These are phyloP conservation scores for Fragosphaeria purpurea DNA, from an alignment of 2,329 filamentous ascomycete genomes.

Conservation along the genomic window DNA sequence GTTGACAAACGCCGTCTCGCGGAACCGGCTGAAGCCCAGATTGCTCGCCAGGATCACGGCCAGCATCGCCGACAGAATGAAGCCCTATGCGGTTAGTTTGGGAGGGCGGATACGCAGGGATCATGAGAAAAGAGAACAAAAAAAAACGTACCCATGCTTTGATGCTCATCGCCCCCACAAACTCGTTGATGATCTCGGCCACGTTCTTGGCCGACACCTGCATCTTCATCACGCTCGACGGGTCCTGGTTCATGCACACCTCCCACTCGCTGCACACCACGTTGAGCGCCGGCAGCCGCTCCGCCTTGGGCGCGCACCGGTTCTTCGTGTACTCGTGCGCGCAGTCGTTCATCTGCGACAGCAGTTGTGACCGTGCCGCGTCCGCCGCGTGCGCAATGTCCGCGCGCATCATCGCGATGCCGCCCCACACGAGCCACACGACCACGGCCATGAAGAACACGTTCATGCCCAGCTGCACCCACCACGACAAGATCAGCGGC, in stretches of 20 bases:
- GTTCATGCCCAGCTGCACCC: slow-evolving; percentile 54
- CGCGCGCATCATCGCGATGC: slow-evolving; percentile 58
- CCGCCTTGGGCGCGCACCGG: slow-evolving; percentile 53
- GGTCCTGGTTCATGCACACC: slow-evolving; percentile 77
- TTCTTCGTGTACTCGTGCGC: slow-evolving; percentile 66
- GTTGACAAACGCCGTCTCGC: slow-evolving; percentile 18
- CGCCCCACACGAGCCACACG: slow-evolving; percentile 58
- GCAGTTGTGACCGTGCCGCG: slow-evolving; percentile 55
- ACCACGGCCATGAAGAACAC: slow-evolving; percentile 44
- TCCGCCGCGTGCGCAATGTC: slow-evolving; percentile 67
- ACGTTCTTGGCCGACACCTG: slow-evolving; percentile 79
- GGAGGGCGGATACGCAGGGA: neutral
- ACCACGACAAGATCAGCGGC: slow-evolving; percentile 48
- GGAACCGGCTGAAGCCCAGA: slow-evolving; percentile 30
- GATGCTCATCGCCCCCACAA: slow-evolving; percentile 80
- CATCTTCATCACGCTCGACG: slow-evolving; percentile 65
- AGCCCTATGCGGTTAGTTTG: slow-evolving; percentile 29
- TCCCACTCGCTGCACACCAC: slow-evolving; percentile 70
- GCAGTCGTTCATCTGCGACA: slow-evolving; percentile 66
- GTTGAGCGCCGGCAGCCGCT: slow-evolving; percentile 63
- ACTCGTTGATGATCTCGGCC: slow-evolving; percentile 86
- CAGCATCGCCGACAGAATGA: slow-evolving; percentile 40
- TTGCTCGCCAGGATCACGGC: slow-evolving; percentile 42
- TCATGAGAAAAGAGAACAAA: neutral
- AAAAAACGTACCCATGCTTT: slow-evolving; percentile 51